Conservation (phyloP, 1,139 yeast genomes). For the Debaryomyces psychrophilus region DNA sequence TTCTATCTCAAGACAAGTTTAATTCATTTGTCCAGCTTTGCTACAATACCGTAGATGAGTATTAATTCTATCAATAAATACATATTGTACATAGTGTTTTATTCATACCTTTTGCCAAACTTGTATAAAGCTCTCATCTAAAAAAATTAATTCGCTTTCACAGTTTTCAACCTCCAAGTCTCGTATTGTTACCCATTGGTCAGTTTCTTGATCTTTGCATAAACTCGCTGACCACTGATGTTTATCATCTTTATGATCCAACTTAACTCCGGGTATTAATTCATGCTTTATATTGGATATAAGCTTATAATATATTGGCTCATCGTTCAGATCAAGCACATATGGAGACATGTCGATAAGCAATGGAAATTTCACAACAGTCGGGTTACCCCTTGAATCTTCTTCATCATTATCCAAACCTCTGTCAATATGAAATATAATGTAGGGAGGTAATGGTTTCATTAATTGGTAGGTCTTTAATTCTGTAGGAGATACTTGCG, state of each 20-base stretch:
- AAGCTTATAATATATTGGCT: slow-evolving; percentile 42
- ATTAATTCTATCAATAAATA: slow-evolving; percentile 4
- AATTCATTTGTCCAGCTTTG: slow-evolving; percentile 14
- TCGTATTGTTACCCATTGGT: slow-evolving; percentile 60
- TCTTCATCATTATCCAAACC: slow-evolving; percentile 35
- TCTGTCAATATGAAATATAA: slow-evolving; percentile 62
- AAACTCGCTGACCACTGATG: slow-evolving; percentile 58
- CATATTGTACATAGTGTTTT: slow-evolving; percentile 8
- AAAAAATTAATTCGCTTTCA: slow-evolving; percentile 61
- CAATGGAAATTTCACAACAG: slow-evolving; percentile 64
- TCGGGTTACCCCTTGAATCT: slow-evolving; percentile 51
- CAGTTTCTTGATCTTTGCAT: slow-evolving; percentile 27
- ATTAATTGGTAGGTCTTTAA: slow-evolving; percentile 43
- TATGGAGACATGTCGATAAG: slow-evolving; percentile 44
- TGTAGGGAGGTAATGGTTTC: slow-evolving; percentile 50
- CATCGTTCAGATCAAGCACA: slow-evolving; percentile 18
- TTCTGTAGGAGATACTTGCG: slow-evolving; percentile 22
- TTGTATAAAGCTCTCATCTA: slow-evolving; percentile 67
- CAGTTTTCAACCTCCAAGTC: slow-evolving; percentile 51
- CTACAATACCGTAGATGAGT: slow-evolving; percentile 14
- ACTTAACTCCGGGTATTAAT: slow-evolving; percentile 21
- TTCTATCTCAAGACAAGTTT: slow-evolving; percentile 12
- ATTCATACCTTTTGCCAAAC: slow-evolving; percentile 54
- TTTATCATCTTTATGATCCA: slow-evolving; percentile 29
- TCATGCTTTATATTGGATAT: slow-evolving; percentile 57